Conservation (phyloP, 1,139 yeast genomes). For the Geotrichum australiense region DNA sequence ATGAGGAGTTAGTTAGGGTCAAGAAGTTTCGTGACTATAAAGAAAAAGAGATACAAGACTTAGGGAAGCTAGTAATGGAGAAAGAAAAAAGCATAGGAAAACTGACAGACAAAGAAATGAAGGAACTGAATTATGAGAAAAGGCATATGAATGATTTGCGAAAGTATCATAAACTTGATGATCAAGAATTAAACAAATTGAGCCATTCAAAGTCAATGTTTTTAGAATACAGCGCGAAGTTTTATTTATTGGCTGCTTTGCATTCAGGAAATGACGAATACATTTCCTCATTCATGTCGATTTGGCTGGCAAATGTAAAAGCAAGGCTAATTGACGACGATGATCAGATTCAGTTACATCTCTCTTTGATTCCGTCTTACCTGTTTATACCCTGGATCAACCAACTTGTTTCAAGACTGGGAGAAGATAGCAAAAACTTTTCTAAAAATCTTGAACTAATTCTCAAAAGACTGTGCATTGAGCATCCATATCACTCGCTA, state of each 20-base stretch:
- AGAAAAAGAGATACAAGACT: slow-evolving; percentile 33
- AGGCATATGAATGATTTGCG: too few relatives aligned
- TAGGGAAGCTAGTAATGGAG: slow-evolving; percentile 13
- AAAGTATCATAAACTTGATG: slow-evolving; percentile 47
- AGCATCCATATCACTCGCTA: slow-evolving; percentile 73
- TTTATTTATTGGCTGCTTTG: slow-evolving; percentile 50
- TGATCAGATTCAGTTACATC: slow-evolving; percentile 22
- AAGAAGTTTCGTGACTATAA: slow-evolving; percentile 42
- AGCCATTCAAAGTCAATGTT: slow-evolving; percentile 39
- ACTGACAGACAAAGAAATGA: too few relatives aligned
- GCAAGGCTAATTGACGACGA: slow-evolving; percentile 36
- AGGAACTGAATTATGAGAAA: too few relatives aligned
- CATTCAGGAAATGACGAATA: slow-evolving; percentile 47
- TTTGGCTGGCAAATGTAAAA: slow-evolving; percentile 69
- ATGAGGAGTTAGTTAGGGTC: slow-evolving; percentile 42
- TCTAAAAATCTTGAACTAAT: slow-evolving; percentile 50
- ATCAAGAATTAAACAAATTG: slow-evolving; percentile 40
- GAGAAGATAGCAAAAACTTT: slow-evolving; percentile 36
- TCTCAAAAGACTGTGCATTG: slow-evolving; percentile 44
- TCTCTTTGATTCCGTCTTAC: slow-evolving; percentile 47
- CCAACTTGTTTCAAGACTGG: slow-evolving; percentile 70
- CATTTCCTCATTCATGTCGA: slow-evolving; percentile 68
- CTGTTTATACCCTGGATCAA: slow-evolving; percentile 75
- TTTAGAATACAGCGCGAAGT: slow-evolving; percentile 50
- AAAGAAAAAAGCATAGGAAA: too few relatives aligned